Base-by-base conservation (phyloP, 2,329 filamentous ascomycete species). In the Truncatella angustata region DNA sequence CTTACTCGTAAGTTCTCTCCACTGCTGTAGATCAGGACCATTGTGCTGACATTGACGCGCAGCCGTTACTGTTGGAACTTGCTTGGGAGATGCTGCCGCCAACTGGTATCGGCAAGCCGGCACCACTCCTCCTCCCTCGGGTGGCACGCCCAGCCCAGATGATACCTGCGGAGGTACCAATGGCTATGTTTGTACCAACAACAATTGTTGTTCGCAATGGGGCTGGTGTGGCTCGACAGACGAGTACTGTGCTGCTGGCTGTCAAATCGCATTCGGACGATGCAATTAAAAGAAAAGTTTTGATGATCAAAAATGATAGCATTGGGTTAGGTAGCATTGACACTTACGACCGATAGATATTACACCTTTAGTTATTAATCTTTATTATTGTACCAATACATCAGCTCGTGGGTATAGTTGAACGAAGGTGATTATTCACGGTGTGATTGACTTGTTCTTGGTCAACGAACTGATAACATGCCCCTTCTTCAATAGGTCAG, bases 51-150 rank as follows among this genome's bases (percentile, higher is more conserved):
- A 23, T n/a, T 5, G 3, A 10, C 5, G 6, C 2, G 3, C 16
- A 52, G 55, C 53, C 18, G 55, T 57, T 20, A 50, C 55, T 21
- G 50, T 57, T 9, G 55, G 53, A 37, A 48, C 52, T 10, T 57
- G 55, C 43, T 40, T 57, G n/a, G 55, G 55, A 9, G 55, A 57
- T 21, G 16, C 49, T 14, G 28, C 48, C 10, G 53, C 49, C 14
- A 56, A 56, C 42, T 56, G 54, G 54, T 56, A 56, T 44, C 28
- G 28, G 34, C 26, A 24, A 14, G 20, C 28, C 4, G 51, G 51
- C 9, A 37, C 14, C 9, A 46, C 42, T 20, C 26, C 48, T 6
- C 26, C 49, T 18, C 30, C 37, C 11, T 7, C 47, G 4, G 42
- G 37, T 14, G 49, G 49, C 14, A 43, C 18, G 11, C 26, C 36